Base-by-base conservation (phyloP, 495 filamentous ascomycete species). In the Xylaria curta region DNA sequence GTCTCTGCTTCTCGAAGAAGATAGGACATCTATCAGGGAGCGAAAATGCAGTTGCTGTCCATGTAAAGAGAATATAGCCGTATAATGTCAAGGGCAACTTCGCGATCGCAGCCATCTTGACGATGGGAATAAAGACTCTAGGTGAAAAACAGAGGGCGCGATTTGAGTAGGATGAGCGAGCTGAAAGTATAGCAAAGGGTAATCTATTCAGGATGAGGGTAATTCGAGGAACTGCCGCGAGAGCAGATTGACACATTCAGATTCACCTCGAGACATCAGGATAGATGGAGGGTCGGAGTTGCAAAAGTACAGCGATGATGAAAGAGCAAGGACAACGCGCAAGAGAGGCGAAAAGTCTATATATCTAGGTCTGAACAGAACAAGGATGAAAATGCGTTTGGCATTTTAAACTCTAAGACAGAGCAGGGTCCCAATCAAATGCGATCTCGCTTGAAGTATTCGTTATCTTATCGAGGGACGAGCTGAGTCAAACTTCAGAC, bases 1-100 rank as follows among this genome's bases (percentile, higher is more conserved):
- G 31, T 21, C 71, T 68, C 10, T 58, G 42, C 38, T 56, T 19
- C 26, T 71, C 54, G 44, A 72, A 79, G 73, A 77, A 77, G 47
- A 79, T 51, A 13, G 75, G 70, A 66, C 77, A 79, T 63, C 69
- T 69, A 21, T 73, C 62, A 19, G 61, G 69, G 15, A 71, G 51
- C 2, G 8, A 28, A 28, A 59, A 60, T 28, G 47, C 38, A 21
- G 59, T 38, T 38, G 53, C n/a, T 10, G 36, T 4, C 51, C 51
- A 60, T 38, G 42, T n/a, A 19, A 59, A 24, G 7, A 51, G 17
- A 9, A 28, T 15, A 58, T 24, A 60, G 9, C 0, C 10, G 4
- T 10, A 33, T 19, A 56, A 28, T 28, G 17, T 51, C 12, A 28
- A 36, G 47, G 15, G 7, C 12, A 46, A 1, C 2, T 10, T 53